These are phyloP conservation scores for Podospora pseudoanserina DNA, from an alignment of 495 filamentous ascomycete genomes.

Conservation along the genomic window DNA sequence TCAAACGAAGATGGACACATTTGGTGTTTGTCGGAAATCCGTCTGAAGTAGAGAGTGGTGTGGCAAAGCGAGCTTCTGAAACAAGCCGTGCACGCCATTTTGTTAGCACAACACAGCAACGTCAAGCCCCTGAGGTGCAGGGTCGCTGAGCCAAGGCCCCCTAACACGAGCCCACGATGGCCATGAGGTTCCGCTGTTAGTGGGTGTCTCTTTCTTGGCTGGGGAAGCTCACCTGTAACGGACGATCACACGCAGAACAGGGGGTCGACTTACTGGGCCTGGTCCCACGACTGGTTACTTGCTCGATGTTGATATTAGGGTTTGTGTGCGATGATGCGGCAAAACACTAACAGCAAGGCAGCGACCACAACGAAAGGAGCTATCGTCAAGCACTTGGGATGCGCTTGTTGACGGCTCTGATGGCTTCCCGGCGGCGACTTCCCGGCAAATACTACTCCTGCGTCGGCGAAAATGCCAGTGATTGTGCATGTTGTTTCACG, in stretches of 20 bases:
- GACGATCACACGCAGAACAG: slow-evolving; percentile 8
- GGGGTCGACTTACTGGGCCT: neutral
- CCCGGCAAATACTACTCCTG: neutral
- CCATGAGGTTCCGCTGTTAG: neutral
- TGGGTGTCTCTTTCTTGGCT: neutral
- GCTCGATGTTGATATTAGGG: neutral
- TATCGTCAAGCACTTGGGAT: neutral
- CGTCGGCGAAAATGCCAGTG: neutral
- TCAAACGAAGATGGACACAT: neutral
- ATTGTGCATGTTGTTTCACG: slow-evolving; percentile 2
- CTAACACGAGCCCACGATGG: slow-evolving; percentile 3
- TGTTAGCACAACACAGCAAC: neutral
- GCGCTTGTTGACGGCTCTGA: neutral
- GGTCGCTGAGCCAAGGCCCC: neutral
- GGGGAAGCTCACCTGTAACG: slow-evolving; percentile 7
- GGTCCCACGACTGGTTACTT: neutral
- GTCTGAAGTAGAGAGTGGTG: neutral
- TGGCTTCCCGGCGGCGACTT: neutral
- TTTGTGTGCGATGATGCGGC: neutral
- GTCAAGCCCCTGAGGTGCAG: neutral
- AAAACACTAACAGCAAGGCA: neutral
- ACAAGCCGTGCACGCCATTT: neutral
- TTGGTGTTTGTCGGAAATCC: neutral
- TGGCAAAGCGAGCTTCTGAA: neutral
- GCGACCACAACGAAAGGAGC: too few relatives aligned